These are phyloP conservation scores for Taiozyma sp. DNA, from an alignment of 1,139 yeast genomes.

Conservation along the genomic window DNA sequence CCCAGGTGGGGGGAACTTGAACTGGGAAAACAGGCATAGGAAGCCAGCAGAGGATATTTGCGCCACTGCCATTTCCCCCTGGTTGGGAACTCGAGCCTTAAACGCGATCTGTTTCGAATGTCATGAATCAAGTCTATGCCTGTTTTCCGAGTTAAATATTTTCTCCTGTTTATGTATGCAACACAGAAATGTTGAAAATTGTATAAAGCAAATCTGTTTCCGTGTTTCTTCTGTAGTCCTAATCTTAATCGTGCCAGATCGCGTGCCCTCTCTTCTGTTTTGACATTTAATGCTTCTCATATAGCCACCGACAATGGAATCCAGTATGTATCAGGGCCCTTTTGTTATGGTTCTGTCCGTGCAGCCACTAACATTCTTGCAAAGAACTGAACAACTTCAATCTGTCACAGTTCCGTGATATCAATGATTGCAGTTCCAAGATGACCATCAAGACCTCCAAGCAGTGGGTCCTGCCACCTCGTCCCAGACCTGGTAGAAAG, in stretches of 20 bases:
- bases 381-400: neutral
- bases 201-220: neutral
- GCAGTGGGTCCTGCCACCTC: slow-evolving; percentile 87
- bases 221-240: neutral
- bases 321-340: neutral
- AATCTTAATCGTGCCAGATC: neutral
- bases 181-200: neutral
- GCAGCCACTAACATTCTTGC: neutral
- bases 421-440: slow-evolving; percentile 1
- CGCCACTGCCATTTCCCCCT: neutral
- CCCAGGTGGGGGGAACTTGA: neutral
- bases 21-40: neutral
- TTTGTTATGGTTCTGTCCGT: neutral
- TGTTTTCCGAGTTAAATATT: neutral
- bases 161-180: neutral
- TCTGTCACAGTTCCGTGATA: neutral
- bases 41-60: neutral
- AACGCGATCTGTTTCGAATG: neutral
- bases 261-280: neutral
- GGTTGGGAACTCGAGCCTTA: neutral
- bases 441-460: slow-evolving; percentile 51
- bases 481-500: slow-evolving; percentile 88
- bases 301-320: neutral
- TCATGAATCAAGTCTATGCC: neutral
- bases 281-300: neutral